phyloP scores from a whole-genome alignment of 345 rosid genomes.

The Crucihimalaya himalaica region DNA sequence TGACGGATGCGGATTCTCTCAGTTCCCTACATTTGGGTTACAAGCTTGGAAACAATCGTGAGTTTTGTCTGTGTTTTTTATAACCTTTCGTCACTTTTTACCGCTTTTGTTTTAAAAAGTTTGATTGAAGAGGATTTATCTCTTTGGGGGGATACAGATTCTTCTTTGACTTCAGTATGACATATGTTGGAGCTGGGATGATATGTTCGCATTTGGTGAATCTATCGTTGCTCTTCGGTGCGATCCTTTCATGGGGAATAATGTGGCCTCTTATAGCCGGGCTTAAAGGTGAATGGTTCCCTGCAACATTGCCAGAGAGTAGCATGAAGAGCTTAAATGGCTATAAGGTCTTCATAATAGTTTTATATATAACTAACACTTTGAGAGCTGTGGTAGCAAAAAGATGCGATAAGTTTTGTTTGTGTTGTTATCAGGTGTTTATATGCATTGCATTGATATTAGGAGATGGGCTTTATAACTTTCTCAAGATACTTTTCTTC shows the following conservation, averaged over 20 bases:
- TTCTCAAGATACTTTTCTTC: constrained; percentile 67
- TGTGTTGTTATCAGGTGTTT: constrained; percentile 70
- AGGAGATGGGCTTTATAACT: constrained; percentile 93
- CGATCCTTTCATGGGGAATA: constrained; percentile 85
- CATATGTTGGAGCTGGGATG: constrained; percentile 95
- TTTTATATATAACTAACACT: background rate
- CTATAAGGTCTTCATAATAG: constrained; percentile 56
- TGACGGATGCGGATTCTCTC: constrained; percentile 65
- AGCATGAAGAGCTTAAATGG: constrained; percentile 91
- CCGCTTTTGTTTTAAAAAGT: background rate
- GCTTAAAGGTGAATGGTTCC: constrained; percentile 80
- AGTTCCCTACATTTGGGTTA: constrained; percentile 84
- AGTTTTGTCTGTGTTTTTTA: constrained; percentile 27
- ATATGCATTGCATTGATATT: constrained; percentile 80
- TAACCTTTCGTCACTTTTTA: background rate
- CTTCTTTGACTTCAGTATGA: constrained; percentile 86
- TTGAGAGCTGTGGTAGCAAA: background rate
- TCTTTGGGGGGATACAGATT: constrained; percentile 57
- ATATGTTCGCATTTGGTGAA: constrained; percentile 94
- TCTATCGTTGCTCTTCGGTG: constrained; percentile 86
- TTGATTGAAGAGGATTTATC: constrained; percentile 17
- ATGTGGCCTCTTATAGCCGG: constrained; percentile 87
- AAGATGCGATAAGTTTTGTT: background rate
- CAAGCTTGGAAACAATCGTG: constrained; percentile 81
- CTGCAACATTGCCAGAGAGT: constrained; percentile 52